These are phyloP conservation scores for Leccinum boreale DNA, from an alignment of 768 basidiomycete genomes.

Conservation along the genomic window DNA sequence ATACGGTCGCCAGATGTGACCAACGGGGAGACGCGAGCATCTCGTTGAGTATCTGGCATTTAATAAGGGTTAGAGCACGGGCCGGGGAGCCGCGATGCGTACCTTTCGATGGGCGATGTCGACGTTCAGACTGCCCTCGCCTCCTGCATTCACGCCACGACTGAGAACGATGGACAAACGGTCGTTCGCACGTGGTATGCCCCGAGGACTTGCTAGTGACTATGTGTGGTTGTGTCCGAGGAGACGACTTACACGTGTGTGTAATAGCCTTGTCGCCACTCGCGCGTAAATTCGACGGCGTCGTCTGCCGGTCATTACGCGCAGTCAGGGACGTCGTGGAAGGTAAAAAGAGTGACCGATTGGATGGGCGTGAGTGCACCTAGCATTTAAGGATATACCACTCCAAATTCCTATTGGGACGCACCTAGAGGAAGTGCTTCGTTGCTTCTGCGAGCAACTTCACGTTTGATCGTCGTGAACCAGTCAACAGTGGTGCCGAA, in stretches of 20 bases:
- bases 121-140: conserved; percentile 46
- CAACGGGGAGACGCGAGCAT: conserved; percentile 52
- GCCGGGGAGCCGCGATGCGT: conserved; percentile 1
- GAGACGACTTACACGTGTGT: conserved; percentile 18
- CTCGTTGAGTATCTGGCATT: conserved; percentile 49
- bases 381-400: not conserved
- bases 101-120: conserved; percentile 59
- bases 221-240: not conserved
- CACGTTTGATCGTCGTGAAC: conserved; percentile 23
- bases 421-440: conserved; percentile 14
- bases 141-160: conserved; percentile 41
- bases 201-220: not conserved
- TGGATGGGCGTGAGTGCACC: not conserved
- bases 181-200: not conserved
- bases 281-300: conserved; percentile 42
- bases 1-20: conserved; percentile 43
- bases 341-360: not conserved
- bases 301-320: conserved; percentile 12
- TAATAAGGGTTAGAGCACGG: not conserved
- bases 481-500: conserved; percentile 53
- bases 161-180: conserved; percentile 23
- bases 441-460: conserved; percentile 13
- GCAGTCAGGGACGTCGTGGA: not conserved
- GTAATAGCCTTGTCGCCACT: conserved; percentile 55
- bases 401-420: not conserved